A percentile compares a stretch with the other conserved stretches of the same genome.
Evolutionary conservation across 305 asterid genomes (phyloP).

Genomic region (Fraxinus dipetala): DNA sequence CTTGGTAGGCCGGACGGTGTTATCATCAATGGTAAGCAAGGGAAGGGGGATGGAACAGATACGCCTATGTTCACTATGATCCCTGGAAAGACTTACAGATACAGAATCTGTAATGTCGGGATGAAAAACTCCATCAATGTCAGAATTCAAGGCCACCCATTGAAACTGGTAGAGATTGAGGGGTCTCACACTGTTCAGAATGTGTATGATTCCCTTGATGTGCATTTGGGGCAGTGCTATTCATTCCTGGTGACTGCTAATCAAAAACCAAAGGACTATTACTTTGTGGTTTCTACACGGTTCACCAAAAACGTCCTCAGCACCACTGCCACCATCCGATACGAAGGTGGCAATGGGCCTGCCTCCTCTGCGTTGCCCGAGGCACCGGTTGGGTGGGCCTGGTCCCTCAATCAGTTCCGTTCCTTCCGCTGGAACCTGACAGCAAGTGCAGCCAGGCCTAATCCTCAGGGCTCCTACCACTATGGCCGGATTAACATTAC

Average conservation of each 20-base stretch:
- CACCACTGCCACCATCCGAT: slow-evolving; percentile 47
- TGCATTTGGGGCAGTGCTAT: slow-evolving; percentile 60
- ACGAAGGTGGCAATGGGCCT: slow-evolving; percentile 37
- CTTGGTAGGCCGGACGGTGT: slow-evolving; percentile 50
- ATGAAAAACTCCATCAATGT: slow-evolving; percentile 56
- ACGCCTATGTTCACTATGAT: slow-evolving; percentile 39
- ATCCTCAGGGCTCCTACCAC: slow-evolving; percentile 77
- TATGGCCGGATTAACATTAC: slow-evolving; percentile 68
- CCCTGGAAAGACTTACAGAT: slow-evolving; percentile 51
- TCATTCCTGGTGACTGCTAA: slow-evolving; percentile 53
- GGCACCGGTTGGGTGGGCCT: slow-evolving; percentile 56
- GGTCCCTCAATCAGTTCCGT: slow-evolving; percentile 66
- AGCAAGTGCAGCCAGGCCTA: slow-evolving; percentile 82
- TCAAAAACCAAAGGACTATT: slow-evolving; percentile 51
- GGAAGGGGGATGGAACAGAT: slow-evolving; percentile 35
- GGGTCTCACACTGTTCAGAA: slow-evolving; percentile 70
- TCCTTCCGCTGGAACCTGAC: slow-evolving; percentile 68
- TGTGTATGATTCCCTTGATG: slow-evolving; percentile 54
- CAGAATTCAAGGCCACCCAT: slow-evolving; percentile 49
- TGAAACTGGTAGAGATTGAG: slow-evolving; percentile 61
- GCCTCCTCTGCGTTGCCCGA: slow-evolving; percentile 40
- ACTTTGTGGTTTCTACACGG: slow-evolving; percentile 56
- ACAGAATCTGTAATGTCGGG: slow-evolving; percentile 64
- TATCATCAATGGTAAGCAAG: slow-evolving; percentile 55
- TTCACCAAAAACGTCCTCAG: slow-evolving; percentile 44